Conservation (phyloP, 306 rosid genomes). For the Castanea sativa region DNA sequence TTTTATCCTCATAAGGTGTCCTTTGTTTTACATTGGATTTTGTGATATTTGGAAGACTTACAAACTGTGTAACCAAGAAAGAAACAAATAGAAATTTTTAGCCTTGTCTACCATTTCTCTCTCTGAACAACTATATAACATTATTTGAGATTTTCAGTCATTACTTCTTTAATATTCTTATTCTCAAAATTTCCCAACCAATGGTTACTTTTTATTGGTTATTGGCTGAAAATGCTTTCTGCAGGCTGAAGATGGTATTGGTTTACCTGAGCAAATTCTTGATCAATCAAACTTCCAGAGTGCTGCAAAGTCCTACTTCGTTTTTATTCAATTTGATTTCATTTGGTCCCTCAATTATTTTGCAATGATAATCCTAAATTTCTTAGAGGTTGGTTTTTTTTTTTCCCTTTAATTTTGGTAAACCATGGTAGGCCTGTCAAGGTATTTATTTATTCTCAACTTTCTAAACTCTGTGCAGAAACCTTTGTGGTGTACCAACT, state of each 20-base stretch:
- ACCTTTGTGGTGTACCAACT: conserved; percentile 85
- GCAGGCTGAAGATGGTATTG: conserved; percentile 97
- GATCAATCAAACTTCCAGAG: conserved; percentile 67
- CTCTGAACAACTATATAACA: not conserved
- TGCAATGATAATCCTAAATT: conserved; percentile 70
- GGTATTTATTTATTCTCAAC: conserved; percentile 1
- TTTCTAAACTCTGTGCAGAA: conserved; percentile 50
- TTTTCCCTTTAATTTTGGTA: conserved; percentile 11
- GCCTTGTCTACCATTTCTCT: not conserved
- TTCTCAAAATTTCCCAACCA: not conserved
- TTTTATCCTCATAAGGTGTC: not conserved
- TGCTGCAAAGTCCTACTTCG: conserved; percentile 65
- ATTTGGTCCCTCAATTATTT: conserved; percentile 75
- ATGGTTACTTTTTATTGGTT: conserved; percentile 13
- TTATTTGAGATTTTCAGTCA: not conserved
- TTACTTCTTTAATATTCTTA: not conserved
- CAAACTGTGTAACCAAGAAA: not conserved
- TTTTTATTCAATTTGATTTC: conserved; percentile 38
- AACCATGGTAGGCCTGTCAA: conserved; percentile 8
- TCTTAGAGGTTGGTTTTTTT: conserved; percentile 70
- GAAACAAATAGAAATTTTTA: not conserved
- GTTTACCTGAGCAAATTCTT: conserved; percentile 88
- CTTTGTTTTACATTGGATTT: not conserved
- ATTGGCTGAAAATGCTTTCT: conserved; percentile 34
- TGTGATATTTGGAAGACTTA: not conserved